These are phyloP conservation scores for Fonsecaea multimorphosa DNA, from an alignment of 2,329 filamentous ascomycete genomes.

Conservation along the genomic window DNA sequence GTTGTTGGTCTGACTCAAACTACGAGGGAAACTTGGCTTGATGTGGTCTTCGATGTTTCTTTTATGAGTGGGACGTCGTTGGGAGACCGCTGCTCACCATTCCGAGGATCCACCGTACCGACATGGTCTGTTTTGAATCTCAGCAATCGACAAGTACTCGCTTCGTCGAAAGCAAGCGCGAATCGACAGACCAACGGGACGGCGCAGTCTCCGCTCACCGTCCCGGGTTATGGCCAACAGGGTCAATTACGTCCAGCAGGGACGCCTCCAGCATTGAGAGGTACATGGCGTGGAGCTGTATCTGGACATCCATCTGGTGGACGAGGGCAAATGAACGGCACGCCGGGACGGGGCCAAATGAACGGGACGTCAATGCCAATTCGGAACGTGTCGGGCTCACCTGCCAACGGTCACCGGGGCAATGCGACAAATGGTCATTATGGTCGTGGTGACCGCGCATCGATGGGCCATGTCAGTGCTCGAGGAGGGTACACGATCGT, in stretches of 20 bases:
- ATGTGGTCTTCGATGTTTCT: constrained; percentile 89
- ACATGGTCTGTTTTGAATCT: constrained; percentile 89
- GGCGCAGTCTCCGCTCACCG: constrained; percentile 60
- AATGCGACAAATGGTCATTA: constrained; percentile 16
- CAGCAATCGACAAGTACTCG: constrained; percentile 79
- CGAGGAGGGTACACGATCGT: constrained; percentile 49
- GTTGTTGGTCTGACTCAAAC: constrained; percentile 95
- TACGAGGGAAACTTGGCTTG: constrained; percentile 78
- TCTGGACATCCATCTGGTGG: constrained; percentile 49
- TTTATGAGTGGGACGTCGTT: constrained; percentile 98
- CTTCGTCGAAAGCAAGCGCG: constrained; percentile 52
- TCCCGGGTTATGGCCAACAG: constrained; percentile 63
- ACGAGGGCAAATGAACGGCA: constrained; percentile 43
- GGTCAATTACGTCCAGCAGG: constrained; percentile 65
- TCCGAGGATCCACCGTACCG: constrained; percentile 91
- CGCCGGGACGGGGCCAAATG: constrained; percentile 26
- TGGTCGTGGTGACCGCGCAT: constrained; percentile 27
- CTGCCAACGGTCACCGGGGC: constrained; percentile 29
- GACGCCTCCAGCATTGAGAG: constrained; percentile 63
- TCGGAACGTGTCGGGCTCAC: constrained; percentile 26
- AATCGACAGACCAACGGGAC: constrained; percentile 57
- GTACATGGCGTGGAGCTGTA: constrained; percentile 65
- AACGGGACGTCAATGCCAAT: constrained; percentile 31
- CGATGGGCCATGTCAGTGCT: constrained; percentile 24
- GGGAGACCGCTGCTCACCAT: constrained; percentile 86